These are phyloP conservation scores for Lumnitzera littorea DNA, from an alignment of 345 rosid genomes.

Conservation along the genomic window DNA sequence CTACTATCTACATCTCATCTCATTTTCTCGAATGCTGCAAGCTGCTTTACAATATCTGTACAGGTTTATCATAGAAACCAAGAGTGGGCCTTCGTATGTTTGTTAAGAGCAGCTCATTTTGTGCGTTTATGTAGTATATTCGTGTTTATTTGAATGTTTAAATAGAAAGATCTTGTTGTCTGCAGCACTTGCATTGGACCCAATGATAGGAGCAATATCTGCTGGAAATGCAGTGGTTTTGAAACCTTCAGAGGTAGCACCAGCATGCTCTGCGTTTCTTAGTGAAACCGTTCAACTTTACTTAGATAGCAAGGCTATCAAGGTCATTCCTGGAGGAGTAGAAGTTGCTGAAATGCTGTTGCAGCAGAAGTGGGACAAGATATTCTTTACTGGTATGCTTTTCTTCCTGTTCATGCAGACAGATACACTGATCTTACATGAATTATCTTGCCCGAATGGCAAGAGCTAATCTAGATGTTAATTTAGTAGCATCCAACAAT, in stretches of 20 bases:
- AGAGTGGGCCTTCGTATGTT: too few species aligned
- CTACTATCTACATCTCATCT: too few species aligned
- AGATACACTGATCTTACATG: too few species aligned
- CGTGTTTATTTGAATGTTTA: not conserved
- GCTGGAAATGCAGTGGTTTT: slow-evolving; percentile 81
- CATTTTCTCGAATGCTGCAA: too few species aligned
- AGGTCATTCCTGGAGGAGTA: slow-evolving; percentile 57
- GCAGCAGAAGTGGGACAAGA: slow-evolving; percentile 77
- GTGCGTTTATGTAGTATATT: not conserved
- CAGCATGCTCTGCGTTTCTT: slow-evolving; percentile 52
- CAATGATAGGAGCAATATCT: slow-evolving; percentile 79
- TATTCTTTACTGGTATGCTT: slow-evolving; percentile 76
- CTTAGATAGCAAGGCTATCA: slow-evolving; percentile 61
- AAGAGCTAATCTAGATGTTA: too few species aligned
- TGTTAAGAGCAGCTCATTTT: not conserved
- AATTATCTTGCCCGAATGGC: too few species aligned
- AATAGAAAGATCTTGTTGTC: slow-evolving; percentile 4
- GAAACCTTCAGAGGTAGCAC: slow-evolving; percentile 73
- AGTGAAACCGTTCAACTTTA: slow-evolving; percentile 45
- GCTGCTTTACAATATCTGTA: too few species aligned
- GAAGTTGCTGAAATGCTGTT: slow-evolving; percentile 52
- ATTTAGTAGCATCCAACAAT: too few species aligned
- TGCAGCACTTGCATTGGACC: slow-evolving; percentile 70
- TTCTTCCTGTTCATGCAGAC: not conserved
- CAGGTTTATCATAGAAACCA: too few species aligned